These are phyloP conservation scores for Morella rubra DNA, from an alignment of 306 rosid species.

Conservation along the genomic window DNA sequence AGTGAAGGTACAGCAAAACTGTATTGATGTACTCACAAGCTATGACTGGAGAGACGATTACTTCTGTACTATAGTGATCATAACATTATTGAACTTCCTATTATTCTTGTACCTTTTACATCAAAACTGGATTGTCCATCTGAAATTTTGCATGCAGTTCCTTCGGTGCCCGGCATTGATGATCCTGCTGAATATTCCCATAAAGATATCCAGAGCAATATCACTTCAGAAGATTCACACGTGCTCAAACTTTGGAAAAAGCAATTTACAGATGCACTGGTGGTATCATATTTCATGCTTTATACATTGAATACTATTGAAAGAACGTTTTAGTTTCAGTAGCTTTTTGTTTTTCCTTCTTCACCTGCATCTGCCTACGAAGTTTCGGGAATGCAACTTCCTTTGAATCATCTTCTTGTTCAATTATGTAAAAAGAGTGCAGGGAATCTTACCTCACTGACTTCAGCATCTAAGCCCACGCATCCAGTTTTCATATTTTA, in stretches of 20 bases:
- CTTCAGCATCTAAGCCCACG: not conserved
- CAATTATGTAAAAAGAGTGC: not conserved
- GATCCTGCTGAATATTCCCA: conserved; percentile 42
- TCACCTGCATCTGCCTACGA: not conserved
- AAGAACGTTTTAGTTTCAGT: conserved; percentile 18
- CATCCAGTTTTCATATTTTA: not conserved
- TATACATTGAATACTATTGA: conserved; percentile 2
- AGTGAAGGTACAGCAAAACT: not conserved
- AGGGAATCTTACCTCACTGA: not conserved
- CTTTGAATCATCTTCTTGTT: not conserved
- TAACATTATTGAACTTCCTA: not conserved
- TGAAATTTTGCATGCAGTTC: conserved; percentile 34
- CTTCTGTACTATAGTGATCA: not conserved
- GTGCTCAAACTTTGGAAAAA: conserved; percentile 58
- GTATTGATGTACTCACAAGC: not conserved
- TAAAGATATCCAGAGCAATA: conserved; percentile 27
- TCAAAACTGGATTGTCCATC: not conserved
- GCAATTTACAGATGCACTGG: conserved; percentile 71
- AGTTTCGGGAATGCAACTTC: not conserved
- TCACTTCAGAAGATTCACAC: conserved; percentile 33
- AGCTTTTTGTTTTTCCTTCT: not conserved
- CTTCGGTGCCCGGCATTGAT: conserved; percentile 40
- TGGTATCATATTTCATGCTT: conserved; percentile 47
- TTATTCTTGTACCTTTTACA: not conserved
- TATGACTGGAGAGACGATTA: not conserved